Conservation (phyloP, 2,329 filamentous ascomycete species). For the Zymoseptoria tritici region DNA sequence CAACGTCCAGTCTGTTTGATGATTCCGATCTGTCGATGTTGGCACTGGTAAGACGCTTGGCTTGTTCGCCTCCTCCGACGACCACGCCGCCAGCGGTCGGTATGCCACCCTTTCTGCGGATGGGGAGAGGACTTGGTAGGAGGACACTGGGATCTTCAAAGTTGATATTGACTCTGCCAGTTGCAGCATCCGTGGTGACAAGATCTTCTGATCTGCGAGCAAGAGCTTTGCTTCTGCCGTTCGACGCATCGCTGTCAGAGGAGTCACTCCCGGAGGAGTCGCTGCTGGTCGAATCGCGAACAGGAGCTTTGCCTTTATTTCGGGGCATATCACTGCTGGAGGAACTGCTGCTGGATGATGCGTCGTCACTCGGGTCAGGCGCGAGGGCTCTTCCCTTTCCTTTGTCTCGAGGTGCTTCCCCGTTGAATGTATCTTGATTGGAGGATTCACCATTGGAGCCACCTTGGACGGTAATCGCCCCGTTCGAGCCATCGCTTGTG, state of each 20-base stretch:
- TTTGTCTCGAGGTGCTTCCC: slow-evolving; percentile 1
- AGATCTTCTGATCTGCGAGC: not conserved
- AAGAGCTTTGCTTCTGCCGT: not conserved
- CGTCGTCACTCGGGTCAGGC: not conserved
- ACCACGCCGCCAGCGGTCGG: not conserved
- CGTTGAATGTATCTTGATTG: not conserved
- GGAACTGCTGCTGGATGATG: not conserved
- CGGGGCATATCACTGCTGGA: not conserved
- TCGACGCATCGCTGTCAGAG: not conserved
- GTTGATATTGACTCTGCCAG: not conserved
- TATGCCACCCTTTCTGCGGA: not conserved
- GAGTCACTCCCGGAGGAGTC: not conserved
- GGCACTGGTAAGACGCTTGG: not conserved
- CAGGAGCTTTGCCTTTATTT: not conserved
- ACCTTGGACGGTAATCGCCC: no score
- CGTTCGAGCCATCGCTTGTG: not conserved
- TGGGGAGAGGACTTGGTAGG: not conserved
- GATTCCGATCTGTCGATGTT: not conserved
- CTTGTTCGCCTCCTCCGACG: not conserved
- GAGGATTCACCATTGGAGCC: not conserved
- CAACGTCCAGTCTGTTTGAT: not conserved
- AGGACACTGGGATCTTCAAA: not conserved
- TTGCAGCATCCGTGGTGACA: not conserved
- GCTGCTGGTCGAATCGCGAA: not conserved
- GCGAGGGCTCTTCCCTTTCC: slow-evolving; percentile 8